A percentile compares a stretch with the other conserved stretches of the same genome.
Evolutionary conservation across 2,329 filamentous ascomycete genomes (phyloP).

Genomic region (Neobulgaria alba): DNA sequence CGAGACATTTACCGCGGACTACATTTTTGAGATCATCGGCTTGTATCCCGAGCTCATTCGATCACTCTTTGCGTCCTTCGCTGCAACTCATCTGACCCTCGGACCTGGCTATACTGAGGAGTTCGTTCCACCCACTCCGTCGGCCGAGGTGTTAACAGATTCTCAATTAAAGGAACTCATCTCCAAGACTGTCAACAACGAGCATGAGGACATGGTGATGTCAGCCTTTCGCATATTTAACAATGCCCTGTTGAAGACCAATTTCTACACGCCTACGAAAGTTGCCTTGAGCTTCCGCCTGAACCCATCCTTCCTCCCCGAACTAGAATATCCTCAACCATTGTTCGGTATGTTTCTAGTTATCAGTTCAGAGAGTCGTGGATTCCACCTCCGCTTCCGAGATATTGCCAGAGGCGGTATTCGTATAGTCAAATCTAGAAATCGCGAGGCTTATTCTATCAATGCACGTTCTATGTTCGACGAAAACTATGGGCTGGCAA

Average conservation of each 20-base stretch:
- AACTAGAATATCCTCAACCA: constrained; percentile 85
- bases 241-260: constrained; percentile 86
- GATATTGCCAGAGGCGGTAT: constrained; percentile 96
- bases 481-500: constrained; percentile 96
- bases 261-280: constrained; percentile 91
- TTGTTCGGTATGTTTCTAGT: constrained; percentile 98
- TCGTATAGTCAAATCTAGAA: constrained; percentile 95
- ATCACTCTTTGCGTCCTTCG: constrained; percentile 84
- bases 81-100: constrained; percentile 65
- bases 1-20: constrained; percentile 96
- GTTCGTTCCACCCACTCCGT: constrained; percentile 45
- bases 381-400: constrained; percentile 94
- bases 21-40: constrained; percentile 95
- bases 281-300: constrained; percentile 95
- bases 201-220: constrained; percentile 98
- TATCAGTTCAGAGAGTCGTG: constrained; percentile 91
- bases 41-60: constrained; percentile 83
- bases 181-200: constrained; percentile 71
- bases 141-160: constrained; percentile 65
- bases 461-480: constrained; percentile 96
- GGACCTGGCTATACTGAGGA: constrained; percentile 44
- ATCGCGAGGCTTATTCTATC: constrained; percentile 91
- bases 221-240: constrained; percentile 95
- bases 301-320: constrained; percentile 79
- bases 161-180: constrained; percentile 67